Evolutionary conservation across 2,329 filamentous ascomycete genomes (phyloP), one percentile per base, ranked within the genome.

Genomic region (Simplicillium aogashimaense): DNA sequence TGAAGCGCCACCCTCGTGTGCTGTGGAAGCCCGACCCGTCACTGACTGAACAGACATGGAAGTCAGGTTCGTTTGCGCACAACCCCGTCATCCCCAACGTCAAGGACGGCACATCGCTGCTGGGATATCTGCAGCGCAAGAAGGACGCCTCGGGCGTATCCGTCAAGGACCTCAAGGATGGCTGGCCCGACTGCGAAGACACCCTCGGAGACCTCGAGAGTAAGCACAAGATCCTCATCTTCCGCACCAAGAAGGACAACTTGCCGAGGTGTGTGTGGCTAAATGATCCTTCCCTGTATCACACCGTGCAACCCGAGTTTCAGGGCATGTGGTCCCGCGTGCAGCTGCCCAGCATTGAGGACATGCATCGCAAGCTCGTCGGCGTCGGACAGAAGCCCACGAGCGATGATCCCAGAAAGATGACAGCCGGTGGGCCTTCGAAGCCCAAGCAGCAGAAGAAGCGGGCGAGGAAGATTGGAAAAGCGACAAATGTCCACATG

Each of bases 101-200:
- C 45, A 81, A 78, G 51, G 81, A 78, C 53, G 78, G 81, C 43
- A 80, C 83, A 31, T 79, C 88, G 51, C 75, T 98, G 40, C 77
- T 94, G 40, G 76, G 75, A 41, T 83, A 86, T 56, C 75, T 98
- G 28, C 88, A 95, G 63, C 72, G 74, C 40, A 88, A 89, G 62
- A 78, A 77, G 39, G 88, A 88, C 43, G 85, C 86, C 2, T 79
- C 83, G 48, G 87, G 86, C 11, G 76, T 97, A 40, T 74, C 73
- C 30, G 86, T 97, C 46, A 88, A 87, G 59, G 88, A 95, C 53
- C 74, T 98, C 45, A 94, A 95, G 63, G 92, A 98, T 58, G 92
- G 92, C 47, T 98, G 92, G 92, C 80, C 83, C 17, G 81, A 83
- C 52, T 94, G 87, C 54, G 80, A 89, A 45, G 76, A 82, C 15